Conservation (phyloP, 768 basidiomycete species). For the Termitomyces titanicus region DNA sequence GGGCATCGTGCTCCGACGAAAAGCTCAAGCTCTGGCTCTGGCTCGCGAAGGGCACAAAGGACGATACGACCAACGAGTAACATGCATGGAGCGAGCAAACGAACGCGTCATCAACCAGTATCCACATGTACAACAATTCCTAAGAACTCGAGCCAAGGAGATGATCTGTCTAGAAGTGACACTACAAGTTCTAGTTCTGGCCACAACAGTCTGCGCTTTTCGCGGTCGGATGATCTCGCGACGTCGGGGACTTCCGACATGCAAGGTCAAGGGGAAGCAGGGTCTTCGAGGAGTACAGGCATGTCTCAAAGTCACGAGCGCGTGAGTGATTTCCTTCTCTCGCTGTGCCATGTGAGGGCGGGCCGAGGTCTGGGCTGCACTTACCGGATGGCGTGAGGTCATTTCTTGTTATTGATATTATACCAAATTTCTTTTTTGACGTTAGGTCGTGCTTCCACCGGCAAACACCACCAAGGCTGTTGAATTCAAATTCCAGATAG, state of each 20-base stretch:
- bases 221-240: conserved; percentile 1
- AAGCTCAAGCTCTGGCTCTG: conserved; percentile 11
- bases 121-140: neutral
- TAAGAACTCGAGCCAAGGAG: neutral
- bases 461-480: conserved; percentile 40
- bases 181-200: conserved; percentile 4
- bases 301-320: conserved; percentile 6
- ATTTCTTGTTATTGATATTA: conserved; percentile 5
- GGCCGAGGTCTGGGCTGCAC: neutral
- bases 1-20: neutral
- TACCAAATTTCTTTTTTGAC: neutral
- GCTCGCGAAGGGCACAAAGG: neutral
- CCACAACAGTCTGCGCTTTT: conserved; percentile 1
- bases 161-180: neutral
- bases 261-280: neutral
- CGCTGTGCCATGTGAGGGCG: conserved; percentile 8
- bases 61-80: neutral
- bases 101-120: conserved; percentile 3
- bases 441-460: conserved; percentile 15
- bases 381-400: conserved; percentile 1
- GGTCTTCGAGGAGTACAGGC: neutral
- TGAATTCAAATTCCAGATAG: conserved; percentile 51
- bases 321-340: conserved; percentile 13
- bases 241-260: conserved; percentile 7
- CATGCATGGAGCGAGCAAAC: neutral